Evolutionary conservation across 345 rosid species (phyloP).

Genomic region (Melastoma malabathricum): DNA sequence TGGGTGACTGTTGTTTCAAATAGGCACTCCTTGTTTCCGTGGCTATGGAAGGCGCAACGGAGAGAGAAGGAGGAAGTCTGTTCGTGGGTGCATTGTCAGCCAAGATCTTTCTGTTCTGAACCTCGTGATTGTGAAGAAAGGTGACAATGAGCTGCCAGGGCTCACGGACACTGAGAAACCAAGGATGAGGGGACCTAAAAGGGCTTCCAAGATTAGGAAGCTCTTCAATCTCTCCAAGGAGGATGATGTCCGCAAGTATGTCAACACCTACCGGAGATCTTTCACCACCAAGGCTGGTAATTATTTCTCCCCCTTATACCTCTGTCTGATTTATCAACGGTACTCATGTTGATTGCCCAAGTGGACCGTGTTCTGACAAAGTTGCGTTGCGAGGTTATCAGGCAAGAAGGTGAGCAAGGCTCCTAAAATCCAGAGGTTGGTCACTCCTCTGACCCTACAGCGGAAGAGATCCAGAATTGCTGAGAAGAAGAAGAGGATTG

Average conservation of each 20-base stretch:
- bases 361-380: not conserved
- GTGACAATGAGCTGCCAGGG: slow-evolving; percentile 75
- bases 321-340: not conserved
- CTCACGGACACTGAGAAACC: slow-evolving; percentile 84
- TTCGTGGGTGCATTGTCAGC: slow-evolving; percentile 85
- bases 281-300: slow-evolving; percentile 63
- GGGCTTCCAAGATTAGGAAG: slow-evolving; percentile 82
- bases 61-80: slow-evolving; percentile 80
- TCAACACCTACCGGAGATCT: slow-evolving; percentile 71
- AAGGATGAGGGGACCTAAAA: slow-evolving; percentile 92
- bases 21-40: slow-evolving; percentile 78
- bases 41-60: slow-evolving; percentile 72
- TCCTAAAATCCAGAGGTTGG: slow-evolving; percentile 84
- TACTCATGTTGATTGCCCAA: not conserved
- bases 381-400: slow-evolving; percentile 7
- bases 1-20: too few species aligned
- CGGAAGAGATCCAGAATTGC: slow-evolving; percentile 71
- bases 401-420: slow-evolving; percentile 82
- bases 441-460: slow-evolving; percentile 79
- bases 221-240: slow-evolving; percentile 77
- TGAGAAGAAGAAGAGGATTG: slow-evolving; percentile 75
- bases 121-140: slow-evolving; percentile 84
- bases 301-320: not conserved
- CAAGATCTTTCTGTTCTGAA: slow-evolving; percentile 77
- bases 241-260: slow-evolving; percentile 85